Evolutionary conservation across 352 stramenopile species (phyloP), one percentile per base, ranked within the genome.

Genomic region (Hyaloperonospora arabidopsidis): DNA sequence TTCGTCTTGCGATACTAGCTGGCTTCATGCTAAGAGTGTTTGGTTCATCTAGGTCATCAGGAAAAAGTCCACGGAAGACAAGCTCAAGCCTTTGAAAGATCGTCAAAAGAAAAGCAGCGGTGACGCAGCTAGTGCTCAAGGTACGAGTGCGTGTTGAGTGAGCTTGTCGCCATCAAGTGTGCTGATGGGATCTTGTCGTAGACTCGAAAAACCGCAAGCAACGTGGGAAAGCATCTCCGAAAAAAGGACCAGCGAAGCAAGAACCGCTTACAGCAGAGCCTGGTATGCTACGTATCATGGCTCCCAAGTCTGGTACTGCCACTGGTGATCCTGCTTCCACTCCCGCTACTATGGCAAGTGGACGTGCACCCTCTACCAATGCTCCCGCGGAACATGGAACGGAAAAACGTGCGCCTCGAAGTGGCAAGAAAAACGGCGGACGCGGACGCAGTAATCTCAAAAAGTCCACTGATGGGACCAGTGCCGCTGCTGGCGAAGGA

Each of bases 211-310:
- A 36, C 22, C 70, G 75, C 49, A 84, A 84, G 54, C 49, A 61
- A 23, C 72, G 71, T 0, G 65, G 67, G 21, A 67, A 46, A 50
- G 50, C 53, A 28, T 52, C 46, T 23, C 50, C 23, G 12, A 68
- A 72, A 29, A 82, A 72, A 39, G 74, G 84, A n/a, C 19, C 45
- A 18, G 15, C 23, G n/a, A 62, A 68, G 15, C 40, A 49, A 11
- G 74, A 86, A 45, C 13, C 50, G 14, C 19, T 32, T 1, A 58
- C 57, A 10, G 57, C 59, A 53, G 66, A 79, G n/a, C 74, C 74
- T 38, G 78, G 75, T 1, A 62, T 64, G 50, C 35, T 87, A 17
- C 72, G 69, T 25, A 86, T 87, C 23, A 86, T 87, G 76, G 56
- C 65, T 2, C 57, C 63, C 5, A 84, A 76, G 51, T 39, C 49